Evolutionary conservation across 2,329 filamentous ascomycete genomes (phyloP), one percentile per base, ranked within the genome.

Genomic region (Elsinoe perseae): DNA sequence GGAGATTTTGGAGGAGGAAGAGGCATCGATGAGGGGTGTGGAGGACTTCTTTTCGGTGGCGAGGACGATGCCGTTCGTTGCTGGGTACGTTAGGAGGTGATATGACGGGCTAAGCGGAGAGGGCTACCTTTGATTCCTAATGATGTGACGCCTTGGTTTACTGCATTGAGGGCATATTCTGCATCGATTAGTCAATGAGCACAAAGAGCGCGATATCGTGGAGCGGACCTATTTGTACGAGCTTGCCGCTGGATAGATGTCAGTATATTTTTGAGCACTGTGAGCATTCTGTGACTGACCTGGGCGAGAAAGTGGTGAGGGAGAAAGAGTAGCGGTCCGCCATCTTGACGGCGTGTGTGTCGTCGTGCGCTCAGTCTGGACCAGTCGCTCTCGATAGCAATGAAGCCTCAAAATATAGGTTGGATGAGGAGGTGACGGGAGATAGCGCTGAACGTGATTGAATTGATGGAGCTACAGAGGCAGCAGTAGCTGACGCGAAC

Each of bases 11-110:
- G 91, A 93, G 63, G 95, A 85, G 38, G 93, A 97, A 66, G 87
- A 83, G 66, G 93, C 86, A 71, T 98, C 93, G 78, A 95, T 92
- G 68, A 98, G 87, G 54, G 93, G 91, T 50, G 93, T 96, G 34
- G 92, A 96, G 43, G 92, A 96, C 77, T 98, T 98, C 84, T 98
- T 98, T 78, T 98, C 93, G 62, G 93, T 98, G 61, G 93, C 93
- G 63, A 98, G 88, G 63, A 98, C 93, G 71, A 98, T 95, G 66
- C 93, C 93, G 75, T 98, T 98, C 65, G 93, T 97, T 65, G 93
- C 93, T 18, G 20, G 18, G 5, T 9, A 7, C 9, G 16, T 40
- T 38, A 38, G 50, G 12, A 23, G 21, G 10, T 53, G 50, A 6
- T 38, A 9, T 10, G 30, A 14, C 2, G 21, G 4, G 38, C 36